These are phyloP conservation scores for Talaromyces marneffei DNA, from an alignment of 2,329 filamentous ascomycete genomes.

Conservation along the genomic window DNA sequence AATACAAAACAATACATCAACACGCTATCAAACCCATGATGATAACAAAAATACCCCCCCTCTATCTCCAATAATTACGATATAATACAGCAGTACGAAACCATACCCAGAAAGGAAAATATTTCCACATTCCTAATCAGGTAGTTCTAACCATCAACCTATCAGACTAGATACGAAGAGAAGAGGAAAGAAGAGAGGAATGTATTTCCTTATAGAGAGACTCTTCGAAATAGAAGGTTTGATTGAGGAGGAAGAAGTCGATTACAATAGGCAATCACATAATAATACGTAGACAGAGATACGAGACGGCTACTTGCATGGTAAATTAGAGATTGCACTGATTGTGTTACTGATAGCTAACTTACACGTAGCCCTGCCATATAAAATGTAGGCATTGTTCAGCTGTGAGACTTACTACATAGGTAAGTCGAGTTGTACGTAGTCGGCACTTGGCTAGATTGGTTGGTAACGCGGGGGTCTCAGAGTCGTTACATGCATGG, in stretches of 20 bases:
- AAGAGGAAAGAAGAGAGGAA: neutral
- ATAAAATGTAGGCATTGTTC: neutral
- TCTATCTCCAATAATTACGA: neutral
- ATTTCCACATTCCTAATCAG: slow-evolving; percentile 5
- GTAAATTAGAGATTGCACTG: neutral
- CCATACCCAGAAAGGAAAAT: neutral
- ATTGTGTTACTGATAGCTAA: neutral
- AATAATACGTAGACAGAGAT: neutral
- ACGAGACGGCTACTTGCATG: neutral
- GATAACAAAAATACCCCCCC: neutral
- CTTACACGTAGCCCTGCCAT: neutral
- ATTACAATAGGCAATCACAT: neutral
- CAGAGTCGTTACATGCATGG: neutral
- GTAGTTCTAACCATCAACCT: neutral
- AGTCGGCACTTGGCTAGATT: too few species aligned
- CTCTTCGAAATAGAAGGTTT: neutral
- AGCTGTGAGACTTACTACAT: too few species aligned
- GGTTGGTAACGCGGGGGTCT: too few species aligned
- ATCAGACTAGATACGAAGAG: neutral
- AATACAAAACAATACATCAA: neutral
- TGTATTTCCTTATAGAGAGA: neutral
- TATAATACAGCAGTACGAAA: neutral
- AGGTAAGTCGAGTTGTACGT: too few species aligned
- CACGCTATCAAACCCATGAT: neutral
- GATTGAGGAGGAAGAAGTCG: neutral